Percentiles rank a stretch among this genome's conserved stretches.
Conservation (phyloP, 176 grass and related monocot genomes). For the Puccinellia tenuiflora region DNA sequence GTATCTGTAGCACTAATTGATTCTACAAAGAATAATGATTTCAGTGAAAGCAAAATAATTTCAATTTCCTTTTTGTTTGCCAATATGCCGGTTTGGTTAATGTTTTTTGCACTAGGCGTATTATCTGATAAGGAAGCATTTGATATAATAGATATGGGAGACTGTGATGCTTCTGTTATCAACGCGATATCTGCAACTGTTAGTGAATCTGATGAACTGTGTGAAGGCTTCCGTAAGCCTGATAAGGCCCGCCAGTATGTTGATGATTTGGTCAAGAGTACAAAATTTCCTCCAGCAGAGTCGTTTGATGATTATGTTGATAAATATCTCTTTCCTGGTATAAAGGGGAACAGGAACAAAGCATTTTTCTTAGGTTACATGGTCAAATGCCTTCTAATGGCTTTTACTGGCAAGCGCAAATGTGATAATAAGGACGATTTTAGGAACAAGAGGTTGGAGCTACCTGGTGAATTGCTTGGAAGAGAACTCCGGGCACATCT, state of each 20-base stretch:
- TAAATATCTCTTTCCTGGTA: conserved; percentile 68
- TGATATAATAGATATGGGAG: conserved; percentile 77
- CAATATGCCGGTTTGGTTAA: conserved; percentile 77
- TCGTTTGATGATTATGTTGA: conserved; percentile 81
- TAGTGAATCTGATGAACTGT: conserved; percentile 64
- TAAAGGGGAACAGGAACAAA: conserved; percentile 62
- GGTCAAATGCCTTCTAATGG: conserved; percentile 88
- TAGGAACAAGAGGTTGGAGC: conserved; percentile 84
- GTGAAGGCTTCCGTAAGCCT: conserved; percentile 56
- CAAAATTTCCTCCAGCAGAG: conserved; percentile 75
- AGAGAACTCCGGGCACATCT: conserved; percentile 84
- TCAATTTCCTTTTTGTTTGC: conserved; percentile 66
- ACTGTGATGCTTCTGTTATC: conserved; percentile 56
- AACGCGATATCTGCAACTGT: conserved; percentile 76
- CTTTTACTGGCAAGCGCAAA: conserved; percentile 70
- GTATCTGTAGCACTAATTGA: conserved; percentile 77
- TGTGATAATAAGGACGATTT: conserved; percentile 98
- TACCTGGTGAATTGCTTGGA: conserved; percentile 76
- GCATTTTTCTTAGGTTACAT: conserved; percentile 89
- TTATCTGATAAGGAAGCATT: conserved; percentile 81
- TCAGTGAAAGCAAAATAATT: conserved; percentile 60
- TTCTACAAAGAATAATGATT: conserved; percentile 58
- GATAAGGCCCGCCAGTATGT: conserved; percentile 65
- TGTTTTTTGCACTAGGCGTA: conserved; percentile 91
- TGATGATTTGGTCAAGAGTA: conserved; percentile 51